phyloP scores from a whole-genome alignment of 768 basidiomycete genomes.

The Amanita rubescens region DNA sequence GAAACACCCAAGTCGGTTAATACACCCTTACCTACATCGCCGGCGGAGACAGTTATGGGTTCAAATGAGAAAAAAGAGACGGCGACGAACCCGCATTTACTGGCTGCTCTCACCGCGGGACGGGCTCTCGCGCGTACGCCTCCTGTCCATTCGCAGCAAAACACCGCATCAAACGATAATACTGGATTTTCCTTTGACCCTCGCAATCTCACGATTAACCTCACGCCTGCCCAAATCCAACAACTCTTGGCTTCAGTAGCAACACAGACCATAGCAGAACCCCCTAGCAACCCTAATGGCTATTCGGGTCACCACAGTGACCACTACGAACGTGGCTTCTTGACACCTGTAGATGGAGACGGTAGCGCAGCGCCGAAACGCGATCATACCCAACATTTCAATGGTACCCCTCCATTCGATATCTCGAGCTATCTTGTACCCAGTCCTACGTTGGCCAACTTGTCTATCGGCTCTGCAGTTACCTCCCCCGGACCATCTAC shows the following conservation, averaged over 20 bases:
- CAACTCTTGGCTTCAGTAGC: slow-evolving; percentile 43
- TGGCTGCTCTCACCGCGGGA: neutral
- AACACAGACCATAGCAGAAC: slow-evolving; percentile 25
- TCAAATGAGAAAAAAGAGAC: neutral
- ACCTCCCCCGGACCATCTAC: neutral
- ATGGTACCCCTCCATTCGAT: slow-evolving; percentile 20
- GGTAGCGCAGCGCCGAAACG: neutral
- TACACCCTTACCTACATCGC: neutral
- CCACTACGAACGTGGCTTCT: neutral
- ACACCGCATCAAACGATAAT: slow-evolving; percentile 13
- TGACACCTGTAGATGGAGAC: neutral
- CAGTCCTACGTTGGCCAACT: neutral
- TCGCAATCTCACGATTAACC: slow-evolving; percentile 45
- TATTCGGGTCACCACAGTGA: neutral
- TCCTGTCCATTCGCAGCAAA: neutral
- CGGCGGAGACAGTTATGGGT: neutral
- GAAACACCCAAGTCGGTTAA: slow-evolving; percentile 3
- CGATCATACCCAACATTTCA: neutral
- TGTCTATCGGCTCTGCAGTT: neutral
- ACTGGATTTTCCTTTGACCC: slow-evolving; percentile 30
- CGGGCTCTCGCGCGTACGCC: slow-evolving; percentile 4
- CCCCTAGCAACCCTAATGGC: slow-evolving; percentile 13
- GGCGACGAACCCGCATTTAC: neutral
- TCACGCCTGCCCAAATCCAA: slow-evolving; percentile 52
- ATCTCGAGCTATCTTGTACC: slow-evolving; percentile 14